Evolutionary conservation across 805 yeast species (phyloP).

Genomic region (Lipomyces orientalis): DNA sequence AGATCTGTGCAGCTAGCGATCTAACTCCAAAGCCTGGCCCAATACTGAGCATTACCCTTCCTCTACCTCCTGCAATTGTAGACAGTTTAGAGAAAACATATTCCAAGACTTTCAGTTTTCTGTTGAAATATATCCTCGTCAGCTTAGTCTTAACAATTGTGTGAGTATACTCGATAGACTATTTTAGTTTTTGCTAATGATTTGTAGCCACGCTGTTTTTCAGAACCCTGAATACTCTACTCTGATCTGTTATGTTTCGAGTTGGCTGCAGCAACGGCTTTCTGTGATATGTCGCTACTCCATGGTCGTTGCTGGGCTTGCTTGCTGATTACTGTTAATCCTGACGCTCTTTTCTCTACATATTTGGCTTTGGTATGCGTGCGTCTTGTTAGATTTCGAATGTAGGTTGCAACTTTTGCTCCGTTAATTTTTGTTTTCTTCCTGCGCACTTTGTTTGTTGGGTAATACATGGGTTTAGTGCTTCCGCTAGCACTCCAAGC

Average conservation of each 20-base stretch:
- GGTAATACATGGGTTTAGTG: too few species aligned
- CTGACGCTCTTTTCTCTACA: background rate
- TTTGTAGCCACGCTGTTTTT: background rate
- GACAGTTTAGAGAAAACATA: background rate
- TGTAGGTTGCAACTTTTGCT: too few species aligned
- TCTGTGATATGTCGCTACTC: background rate
- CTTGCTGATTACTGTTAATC: too few species aligned
- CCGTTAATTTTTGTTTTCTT: too few species aligned
- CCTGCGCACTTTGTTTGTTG: too few species aligned
- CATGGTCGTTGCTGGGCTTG: too few species aligned
- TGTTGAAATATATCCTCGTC: background rate
- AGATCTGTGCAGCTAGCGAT: background rate
- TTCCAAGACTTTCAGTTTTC: background rate
- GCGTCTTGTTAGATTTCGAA: too few species aligned
- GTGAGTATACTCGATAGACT: background rate
- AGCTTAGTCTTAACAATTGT: background rate
- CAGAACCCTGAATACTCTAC: background rate
- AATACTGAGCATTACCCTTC: background rate
- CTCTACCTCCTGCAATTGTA: background rate
- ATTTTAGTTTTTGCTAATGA: background rate
- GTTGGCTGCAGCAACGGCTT: background rate
- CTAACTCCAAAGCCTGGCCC: background rate
- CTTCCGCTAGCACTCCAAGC: too few species aligned
- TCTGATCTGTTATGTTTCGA: background rate
- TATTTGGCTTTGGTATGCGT: too few species aligned